Conservation (phyloP, 2,329 filamentous ascomycete genomes). For the Leptographium lundbergii region DNA sequence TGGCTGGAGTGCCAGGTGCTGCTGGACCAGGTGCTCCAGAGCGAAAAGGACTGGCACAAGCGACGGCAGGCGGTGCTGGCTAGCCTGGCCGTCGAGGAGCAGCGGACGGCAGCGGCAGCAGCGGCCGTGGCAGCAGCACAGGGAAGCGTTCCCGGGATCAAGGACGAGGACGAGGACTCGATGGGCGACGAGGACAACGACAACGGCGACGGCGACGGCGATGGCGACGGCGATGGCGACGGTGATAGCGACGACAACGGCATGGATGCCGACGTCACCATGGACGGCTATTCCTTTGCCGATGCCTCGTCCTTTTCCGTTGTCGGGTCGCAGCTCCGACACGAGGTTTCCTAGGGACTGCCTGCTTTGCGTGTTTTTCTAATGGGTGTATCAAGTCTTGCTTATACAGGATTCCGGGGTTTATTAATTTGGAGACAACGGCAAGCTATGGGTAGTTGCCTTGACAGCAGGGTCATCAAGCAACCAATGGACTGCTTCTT, state of each 20-base stretch:
- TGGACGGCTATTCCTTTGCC: constrained; percentile 11
- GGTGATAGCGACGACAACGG: constrained; percentile 7
- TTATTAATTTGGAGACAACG: not conserved
- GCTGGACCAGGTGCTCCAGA: constrained; percentile 56
- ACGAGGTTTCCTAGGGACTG: constrained; percentile 5
- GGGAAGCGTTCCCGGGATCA: not conserved
- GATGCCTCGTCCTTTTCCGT: constrained; percentile 8
- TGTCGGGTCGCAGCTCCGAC: constrained; percentile 8
- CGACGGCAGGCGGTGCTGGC: constrained; percentile 42
- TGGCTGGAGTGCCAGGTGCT: constrained; percentile 73
- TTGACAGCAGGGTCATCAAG: not conserved
- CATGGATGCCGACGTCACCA: constrained; percentile 9
- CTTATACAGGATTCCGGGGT: not conserved
- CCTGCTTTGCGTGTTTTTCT: not conserved
- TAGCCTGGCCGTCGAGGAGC: constrained; percentile 29
- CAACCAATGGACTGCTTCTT: not conserved
- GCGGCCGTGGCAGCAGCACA: constrained; percentile 22
- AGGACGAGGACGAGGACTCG: constrained; percentile 3
- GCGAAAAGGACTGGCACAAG: constrained; percentile 53
- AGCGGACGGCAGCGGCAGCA: constrained; percentile 1
- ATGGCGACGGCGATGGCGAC: constrained; percentile 3
- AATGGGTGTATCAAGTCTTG: not conserved
- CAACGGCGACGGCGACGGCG: not conserved
- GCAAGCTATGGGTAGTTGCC: not conserved
- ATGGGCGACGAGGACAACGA: constrained; percentile 4